Evolutionary conservation across 2,329 filamentous ascomycete species (phyloP), one percentile per base, ranked within the genome.

Genomic region (Exophiala dermatitidis): DNA sequence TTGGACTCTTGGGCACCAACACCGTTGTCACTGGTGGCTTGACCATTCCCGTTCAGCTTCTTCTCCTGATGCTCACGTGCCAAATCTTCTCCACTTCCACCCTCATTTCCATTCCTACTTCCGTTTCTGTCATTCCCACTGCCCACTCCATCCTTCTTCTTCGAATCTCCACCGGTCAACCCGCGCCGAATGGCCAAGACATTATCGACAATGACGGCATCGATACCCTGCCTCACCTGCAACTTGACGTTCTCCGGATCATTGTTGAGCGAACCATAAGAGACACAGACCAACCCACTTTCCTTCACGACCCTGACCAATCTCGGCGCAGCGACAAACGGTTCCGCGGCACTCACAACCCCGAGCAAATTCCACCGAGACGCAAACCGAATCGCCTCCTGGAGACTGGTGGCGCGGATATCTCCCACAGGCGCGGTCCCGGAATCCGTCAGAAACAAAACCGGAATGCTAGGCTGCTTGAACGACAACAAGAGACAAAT

Each of bases 401-500:
- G 94, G 36, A 98, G 75, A 64, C 88, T 95, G 58, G 84, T 90
- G 0, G 93, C 91, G 10, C 93, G 79, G 53, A 97, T 86, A 67
- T 98, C 93, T 30, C 89, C 89, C 2, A 95, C 90, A 0, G 82
- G 77, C 12, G 74, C 79, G n/a, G 82, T 84, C 0, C 91, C 93
- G 0, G 90, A 88, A 64, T 98, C 93, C 0, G 86, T 94, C 38
- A 98, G 77, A 73, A 98, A 98, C 58, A 98, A 75, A 55, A 98
- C 90, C 0, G 93, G 94, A 52, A 96, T 96, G 42, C 87, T 94
- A 1, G 91, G 91, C 73, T 98, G 93, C 74, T 98, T 98, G 78
- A 95, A 95, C 51, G 86, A 93, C 38, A 97, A 76, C 60, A 95
- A 82, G 9, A 98, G 79, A 68, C 93, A 98, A 43, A 98, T 90